Evolutionary conservation across 2,329 filamentous ascomycete genomes (phyloP).

Genomic region (Aspergillus udagawae): DNA sequence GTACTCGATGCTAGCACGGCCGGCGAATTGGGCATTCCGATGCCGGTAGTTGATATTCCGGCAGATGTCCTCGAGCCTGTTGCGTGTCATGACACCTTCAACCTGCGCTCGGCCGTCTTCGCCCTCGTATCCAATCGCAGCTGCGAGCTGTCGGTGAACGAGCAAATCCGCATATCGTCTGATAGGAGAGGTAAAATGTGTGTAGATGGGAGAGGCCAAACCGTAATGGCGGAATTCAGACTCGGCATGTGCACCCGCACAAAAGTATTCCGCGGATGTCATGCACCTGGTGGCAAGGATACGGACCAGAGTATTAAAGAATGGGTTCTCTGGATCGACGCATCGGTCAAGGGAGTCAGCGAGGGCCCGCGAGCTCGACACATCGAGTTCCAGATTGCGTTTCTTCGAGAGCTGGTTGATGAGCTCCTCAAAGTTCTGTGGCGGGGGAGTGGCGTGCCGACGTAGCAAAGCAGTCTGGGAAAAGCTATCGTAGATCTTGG

Average conservation of each 20-base stretch:
- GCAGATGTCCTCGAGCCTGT: constrained; percentile 87
- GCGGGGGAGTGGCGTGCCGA: constrained; percentile 85
- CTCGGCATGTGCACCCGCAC: constrained; percentile 85
- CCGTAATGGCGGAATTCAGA: constrained; percentile 97
- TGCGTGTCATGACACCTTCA: constrained; percentile 72
- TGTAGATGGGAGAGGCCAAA: constrained; percentile 94
- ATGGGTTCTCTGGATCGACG: constrained; percentile 74
- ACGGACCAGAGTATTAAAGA: constrained; percentile 97
- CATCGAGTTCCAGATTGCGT: constrained; percentile 71
- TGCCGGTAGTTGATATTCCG: constrained; percentile 98
- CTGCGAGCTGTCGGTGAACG: constrained; percentile 88
- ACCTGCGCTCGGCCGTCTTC: constrained; percentile 62
- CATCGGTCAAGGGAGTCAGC: constrained; percentile 88
- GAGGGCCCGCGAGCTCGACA: constrained; percentile 86
- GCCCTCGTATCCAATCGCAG: constrained; percentile 80
- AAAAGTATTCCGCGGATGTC: constrained; percentile 99
- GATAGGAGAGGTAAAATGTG: constrained; percentile 96
- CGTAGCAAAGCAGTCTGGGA: constrained; percentile 93
- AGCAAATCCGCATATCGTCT: constrained; percentile 96
- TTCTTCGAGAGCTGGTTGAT: constrained; percentile 86
- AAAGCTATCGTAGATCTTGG: constrained; percentile 85
- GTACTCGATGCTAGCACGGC: constrained; percentile 91
- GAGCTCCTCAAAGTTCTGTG: constrained; percentile 94
- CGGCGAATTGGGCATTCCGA: constrained; percentile 93
- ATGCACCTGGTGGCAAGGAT: constrained; percentile 98